Evolutionary conservation across 148 eudicot species (phyloP), one percentile per base, ranked within the genome.

Genomic region (Vaccinium darrowii): DNA sequence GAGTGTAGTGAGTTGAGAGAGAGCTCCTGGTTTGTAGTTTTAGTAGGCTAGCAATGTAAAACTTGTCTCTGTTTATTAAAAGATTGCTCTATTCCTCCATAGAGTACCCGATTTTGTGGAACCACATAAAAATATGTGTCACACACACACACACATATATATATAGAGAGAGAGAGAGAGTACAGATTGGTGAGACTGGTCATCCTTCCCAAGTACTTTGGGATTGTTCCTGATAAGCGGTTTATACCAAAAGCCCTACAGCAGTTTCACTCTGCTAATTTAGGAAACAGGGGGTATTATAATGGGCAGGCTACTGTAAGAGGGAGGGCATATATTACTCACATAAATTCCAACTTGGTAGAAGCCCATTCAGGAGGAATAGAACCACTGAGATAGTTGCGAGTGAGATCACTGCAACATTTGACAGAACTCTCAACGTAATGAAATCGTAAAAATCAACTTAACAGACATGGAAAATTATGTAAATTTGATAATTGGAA

Each of bases 171-270:
- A 71, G 60, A 15, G 53, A 74, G 30, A 25, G 43, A 89, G 80
- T 88, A 92, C 95, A 92, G 0, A 78, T 73, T 84, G 57, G 77
- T 84, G 47, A 92, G 91, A 18, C 88, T 82, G 43, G 87, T 85
- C 39, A 92, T 90, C 27, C 84, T 84, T 84, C 92, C 95, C 83
- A 92, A 73, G 84, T 86, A 88, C 27, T 72, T 57, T 47, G 95
- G 95, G 80, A 92, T 89, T 39, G 83, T 79, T 36, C 95, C 95
- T 58, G 93, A 91, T 81, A 92, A 85, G 54, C 92, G 90, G 85
- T 92, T 92, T 18, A 57, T 85, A n/a, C 49, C 15, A 65, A 91
- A 36, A 80, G 86, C 77, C 83, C 94, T 92, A 88, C 57, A 85
- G 72, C 3, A 85, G 56, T 21, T 76, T 33, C 58, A 67, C 78